These are phyloP conservation scores for Fusarium miscanthi DNA, from an alignment of 2,329 filamentous ascomycete genomes.

Conservation along the genomic window DNA sequence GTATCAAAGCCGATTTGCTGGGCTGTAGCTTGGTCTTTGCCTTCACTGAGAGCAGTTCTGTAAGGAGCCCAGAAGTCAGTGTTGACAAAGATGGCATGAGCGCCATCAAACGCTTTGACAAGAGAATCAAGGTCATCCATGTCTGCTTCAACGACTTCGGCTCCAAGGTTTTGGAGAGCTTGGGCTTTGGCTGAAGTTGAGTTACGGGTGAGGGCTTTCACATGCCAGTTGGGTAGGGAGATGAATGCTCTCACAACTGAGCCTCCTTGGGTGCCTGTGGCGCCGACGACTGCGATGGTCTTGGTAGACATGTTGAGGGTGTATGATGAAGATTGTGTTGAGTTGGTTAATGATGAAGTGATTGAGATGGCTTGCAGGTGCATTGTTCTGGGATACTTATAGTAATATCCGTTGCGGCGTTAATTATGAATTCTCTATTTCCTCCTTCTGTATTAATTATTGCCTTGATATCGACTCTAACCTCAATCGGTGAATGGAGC, in stretches of 20 bases:
- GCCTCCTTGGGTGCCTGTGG: slow-evolving; percentile 60
- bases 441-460: not conserved
- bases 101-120: slow-evolving; percentile 54
- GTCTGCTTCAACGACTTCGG: slow-evolving; percentile 57
- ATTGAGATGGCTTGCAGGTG: rapidly evolving
- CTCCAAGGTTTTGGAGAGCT: slow-evolving; percentile 53
- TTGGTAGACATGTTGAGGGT: slow-evolving; percentile 32
- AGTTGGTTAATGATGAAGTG: rapidly evolving
- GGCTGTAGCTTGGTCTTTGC: slow-evolving; percentile 49
- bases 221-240: slow-evolving; percentile 50
- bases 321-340: not conserved
- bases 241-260: slow-evolving; percentile 59
- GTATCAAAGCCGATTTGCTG: slow-evolving; percentile 55
- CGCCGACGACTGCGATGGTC: slow-evolving; percentile 57
- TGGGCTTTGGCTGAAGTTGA: slow-evolving; percentile 53
- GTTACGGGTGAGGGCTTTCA: slow-evolving; percentile 60
- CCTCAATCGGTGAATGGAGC: slow-evolving; percentile 1
- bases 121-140: slow-evolving; percentile 55
- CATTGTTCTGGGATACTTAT: rapidly evolving
- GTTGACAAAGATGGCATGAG: slow-evolving; percentile 61
- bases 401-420: not conserved
- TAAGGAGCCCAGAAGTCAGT: slow-evolving; percentile 65
- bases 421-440: rapidly evolving
- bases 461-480: not conserved
- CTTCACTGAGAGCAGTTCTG: slow-evolving; percentile 50